These are phyloP conservation scores for Beta vulgaris DNA, from an alignment of 148 eudicot genomes.

Conservation along the genomic window DNA sequence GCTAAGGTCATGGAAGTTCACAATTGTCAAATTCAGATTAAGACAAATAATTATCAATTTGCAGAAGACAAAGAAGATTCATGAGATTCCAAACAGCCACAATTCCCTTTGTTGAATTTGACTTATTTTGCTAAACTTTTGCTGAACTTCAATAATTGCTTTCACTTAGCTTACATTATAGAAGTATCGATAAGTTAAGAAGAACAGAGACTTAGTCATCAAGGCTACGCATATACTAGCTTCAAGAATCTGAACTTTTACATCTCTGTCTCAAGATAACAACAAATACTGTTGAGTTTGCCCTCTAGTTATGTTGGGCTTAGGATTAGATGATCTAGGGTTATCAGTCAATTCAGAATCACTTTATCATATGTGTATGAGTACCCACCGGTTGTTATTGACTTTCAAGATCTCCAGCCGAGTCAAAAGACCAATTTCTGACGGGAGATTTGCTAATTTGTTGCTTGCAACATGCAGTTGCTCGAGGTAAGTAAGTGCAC, in stretches of 20 bases:
- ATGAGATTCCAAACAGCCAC: not conserved
- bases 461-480: constrained; percentile 62
- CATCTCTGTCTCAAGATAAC: not conserved
- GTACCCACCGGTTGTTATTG: constrained; percentile 61
- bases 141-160: too few relatives aligned
- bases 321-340: not conserved
- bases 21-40: not conserved
- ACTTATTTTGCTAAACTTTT: too few relatives aligned
- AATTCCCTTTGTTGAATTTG: not conserved
- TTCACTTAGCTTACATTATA: too few relatives aligned
- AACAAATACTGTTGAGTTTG: not conserved
- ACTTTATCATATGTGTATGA: not conserved
- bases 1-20: not conserved
- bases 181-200: too few relatives aligned
- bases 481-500: constrained; percentile 59
- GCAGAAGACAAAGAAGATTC: not conserved
- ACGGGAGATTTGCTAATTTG: constrained; percentile 56
- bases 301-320: not conserved
- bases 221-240: too few relatives aligned
- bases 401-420: constrained; percentile 64
- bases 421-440: constrained; percentile 58
- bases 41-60: not conserved
- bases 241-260: not conserved
- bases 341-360: not conserved
- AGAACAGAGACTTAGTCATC: too few relatives aligned